Evolutionary conservation across 2,329 filamentous ascomycete species (phyloP).

Genomic region (Beauveria scarabaeidicola): DNA sequence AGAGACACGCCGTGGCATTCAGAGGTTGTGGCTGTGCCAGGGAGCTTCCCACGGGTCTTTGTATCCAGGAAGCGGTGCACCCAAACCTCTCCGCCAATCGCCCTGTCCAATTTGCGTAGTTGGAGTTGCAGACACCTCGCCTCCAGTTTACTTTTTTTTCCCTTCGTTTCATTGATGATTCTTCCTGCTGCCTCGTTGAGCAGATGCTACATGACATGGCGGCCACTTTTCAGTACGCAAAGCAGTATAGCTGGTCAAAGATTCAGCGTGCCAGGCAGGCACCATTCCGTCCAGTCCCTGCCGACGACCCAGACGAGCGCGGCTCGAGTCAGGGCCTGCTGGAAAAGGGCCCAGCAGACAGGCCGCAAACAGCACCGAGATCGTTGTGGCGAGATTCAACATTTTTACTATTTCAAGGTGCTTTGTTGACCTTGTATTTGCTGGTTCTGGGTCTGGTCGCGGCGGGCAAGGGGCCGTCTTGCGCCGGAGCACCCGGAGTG

Average conservation of each 20-base stretch:
- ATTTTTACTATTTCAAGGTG: background rate
- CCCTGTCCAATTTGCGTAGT: background rate
- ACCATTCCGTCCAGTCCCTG: background rate
- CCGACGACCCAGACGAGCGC: background rate
- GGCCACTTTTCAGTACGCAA: slow-evolving; percentile 2
- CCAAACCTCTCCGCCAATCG: background rate
- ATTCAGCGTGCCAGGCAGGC: background rate
- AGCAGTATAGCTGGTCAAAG: slow-evolving; percentile 8
- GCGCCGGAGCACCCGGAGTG: background rate
- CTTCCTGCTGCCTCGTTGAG: background rate
- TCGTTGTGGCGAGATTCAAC: background rate
- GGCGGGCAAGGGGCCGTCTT: background rate
- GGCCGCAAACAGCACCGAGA: no score
- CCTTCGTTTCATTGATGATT: background rate
- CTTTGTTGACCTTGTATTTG: background rate
- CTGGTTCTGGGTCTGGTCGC: background rate
- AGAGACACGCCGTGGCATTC: background rate
- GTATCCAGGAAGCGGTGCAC: background rate
- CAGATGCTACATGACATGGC: background rate
- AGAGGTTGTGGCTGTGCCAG: background rate
- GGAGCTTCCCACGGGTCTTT: background rate
- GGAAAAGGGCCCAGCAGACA: background rate
- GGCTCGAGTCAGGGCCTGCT: background rate
- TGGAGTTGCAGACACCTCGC: background rate
- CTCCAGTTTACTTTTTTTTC: background rate